phyloP scores from a whole-genome alignment of 306 rosid genomes.

The Cucumis hystrix region DNA sequence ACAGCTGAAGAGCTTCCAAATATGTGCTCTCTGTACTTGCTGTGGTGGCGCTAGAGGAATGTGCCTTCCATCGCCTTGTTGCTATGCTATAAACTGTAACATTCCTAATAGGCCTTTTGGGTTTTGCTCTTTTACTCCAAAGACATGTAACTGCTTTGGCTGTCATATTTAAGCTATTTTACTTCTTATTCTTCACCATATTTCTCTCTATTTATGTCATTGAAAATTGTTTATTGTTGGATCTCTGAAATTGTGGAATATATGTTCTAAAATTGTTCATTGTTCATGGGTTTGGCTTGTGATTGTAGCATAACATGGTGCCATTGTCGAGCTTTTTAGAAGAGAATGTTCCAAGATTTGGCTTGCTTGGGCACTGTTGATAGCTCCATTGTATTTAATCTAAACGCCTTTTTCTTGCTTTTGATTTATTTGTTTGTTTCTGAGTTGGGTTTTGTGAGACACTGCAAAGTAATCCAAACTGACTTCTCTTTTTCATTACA shows the following conservation, averaged over 20 bases:
- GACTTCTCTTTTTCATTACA: neutral
- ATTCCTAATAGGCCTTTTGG: constrained; percentile 96
- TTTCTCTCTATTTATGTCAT: neutral
- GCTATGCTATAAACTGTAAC: constrained; percentile 99
- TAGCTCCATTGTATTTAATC: neutral
- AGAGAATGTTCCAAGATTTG: neutral
- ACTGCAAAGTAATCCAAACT: neutral
- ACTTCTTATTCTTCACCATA: neutral
- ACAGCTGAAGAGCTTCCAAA: constrained; percentile 71
- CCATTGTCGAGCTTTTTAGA: neutral
- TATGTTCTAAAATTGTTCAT: neutral
- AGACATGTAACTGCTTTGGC: constrained; percentile 97
- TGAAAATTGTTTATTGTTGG: neutral
- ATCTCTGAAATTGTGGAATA: neutral
- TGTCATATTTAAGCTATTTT: constrained; percentile 49
- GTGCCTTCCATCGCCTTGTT: constrained; percentile 96
- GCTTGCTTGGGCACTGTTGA: neutral
- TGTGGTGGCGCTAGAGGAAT: constrained; percentile 91
- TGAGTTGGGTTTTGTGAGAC: neutral
- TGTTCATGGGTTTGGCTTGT: neutral
- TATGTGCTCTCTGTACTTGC: constrained; percentile 93
- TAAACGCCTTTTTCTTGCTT: neutral
- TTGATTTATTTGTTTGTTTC: neutral
- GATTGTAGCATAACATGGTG: neutral
- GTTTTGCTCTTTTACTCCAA: constrained; percentile 94